Percentiles rank a stretch among this genome's conserved stretches.
Conservation (phyloP, 2,329 filamentous ascomycete genomes). For the Colletotrichum cordylinicola region DNA sequence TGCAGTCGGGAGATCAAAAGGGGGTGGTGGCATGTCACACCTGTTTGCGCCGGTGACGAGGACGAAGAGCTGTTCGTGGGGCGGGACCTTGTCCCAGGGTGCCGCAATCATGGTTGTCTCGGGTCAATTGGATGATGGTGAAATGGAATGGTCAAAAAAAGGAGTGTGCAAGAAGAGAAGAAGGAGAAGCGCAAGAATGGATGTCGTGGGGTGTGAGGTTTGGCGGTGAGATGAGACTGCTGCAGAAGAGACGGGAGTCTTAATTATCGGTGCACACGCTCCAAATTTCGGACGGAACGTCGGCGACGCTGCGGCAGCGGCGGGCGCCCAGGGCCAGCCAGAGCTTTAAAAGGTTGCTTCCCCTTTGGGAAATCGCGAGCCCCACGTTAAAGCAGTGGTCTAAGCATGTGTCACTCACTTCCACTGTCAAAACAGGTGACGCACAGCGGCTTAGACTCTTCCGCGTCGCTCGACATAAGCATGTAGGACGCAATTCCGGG, state of each 20-base stretch:
- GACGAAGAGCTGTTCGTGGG: slow-evolving; percentile 61
- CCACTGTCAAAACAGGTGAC: not conserved
- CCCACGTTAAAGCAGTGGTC: not conserved
- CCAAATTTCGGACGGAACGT: not conserved
- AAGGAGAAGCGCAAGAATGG: not conserved
- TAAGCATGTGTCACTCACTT: not conserved
- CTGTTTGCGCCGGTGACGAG: slow-evolving; percentile 88
- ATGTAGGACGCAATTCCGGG: not conserved
- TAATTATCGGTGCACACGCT: not conserved
- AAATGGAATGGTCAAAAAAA: not conserved
- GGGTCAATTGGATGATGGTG: not conserved
- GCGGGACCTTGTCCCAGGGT: slow-evolving; percentile 39
- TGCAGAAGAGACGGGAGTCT: not conserved
- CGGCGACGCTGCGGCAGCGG: not conserved
- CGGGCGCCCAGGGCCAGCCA: not conserved
- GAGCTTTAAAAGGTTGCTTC: not conserved
- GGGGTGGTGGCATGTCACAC: slow-evolving; percentile 49
- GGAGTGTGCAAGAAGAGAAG: not conserved
- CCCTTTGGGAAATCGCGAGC: slow-evolving; percentile 6
- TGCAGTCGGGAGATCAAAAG: not conserved
- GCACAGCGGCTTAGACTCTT: not conserved
- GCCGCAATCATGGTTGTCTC: slow-evolving; percentile 22
- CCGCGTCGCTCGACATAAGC: not conserved
- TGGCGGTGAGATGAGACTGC: slow-evolving; percentile 17
- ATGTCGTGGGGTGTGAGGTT: not conserved